Base-by-base conservation (phyloP, 2,329 filamentous ascomycete genomes). In the Sporothrix brasiliensis region DNA sequence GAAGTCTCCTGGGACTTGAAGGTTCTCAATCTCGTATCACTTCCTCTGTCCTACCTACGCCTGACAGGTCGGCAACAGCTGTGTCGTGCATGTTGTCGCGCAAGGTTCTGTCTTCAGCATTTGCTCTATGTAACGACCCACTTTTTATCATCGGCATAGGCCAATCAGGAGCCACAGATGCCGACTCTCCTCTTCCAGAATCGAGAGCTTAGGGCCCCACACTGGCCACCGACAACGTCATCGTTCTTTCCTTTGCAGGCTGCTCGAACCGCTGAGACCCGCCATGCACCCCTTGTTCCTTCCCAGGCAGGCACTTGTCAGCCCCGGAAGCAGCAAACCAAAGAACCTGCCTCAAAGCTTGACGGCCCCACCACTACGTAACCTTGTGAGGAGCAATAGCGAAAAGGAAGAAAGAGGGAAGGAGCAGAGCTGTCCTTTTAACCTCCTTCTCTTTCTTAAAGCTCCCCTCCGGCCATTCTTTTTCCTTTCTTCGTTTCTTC, bases 221-320 rank as follows among this genome's bases (percentile, higher is more conserved):
- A 19, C 41, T 60, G 66, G 68, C 68, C 68, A 58, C 68, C 41
- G 27, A 70, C 66, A 60, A 70, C 68, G 68, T 70, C 66, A 60
- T 69, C 44, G 53, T 60, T 68, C 30, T 60, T 41, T 44, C 30
- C 65, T 24, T 41, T 34, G 11, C n/a, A 16, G 21, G 41, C 7
- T 44, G 41, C 41, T 30, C 27, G 27, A 30, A 30, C 27, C 27
- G 27, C 27, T 30, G 27, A 30, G 27, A 30, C 27, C 27, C 27
- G 27, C 27, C 27, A 30, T 30, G 27, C 27, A 39, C 21, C 27
- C 30, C 24, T n/a, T 54, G 50, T 54, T 24, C 34, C 24, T 24
- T 44, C 50, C 50, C 65, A 67, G 50, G 50, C 65, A 67, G 65
- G 54, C 50, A 39, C 63, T 67, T 30, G 65, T 53, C 65, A 67